phyloP scores from a whole-genome alignment of 768 basidiomycete genomes.

The Inosperma sp. region DNA sequence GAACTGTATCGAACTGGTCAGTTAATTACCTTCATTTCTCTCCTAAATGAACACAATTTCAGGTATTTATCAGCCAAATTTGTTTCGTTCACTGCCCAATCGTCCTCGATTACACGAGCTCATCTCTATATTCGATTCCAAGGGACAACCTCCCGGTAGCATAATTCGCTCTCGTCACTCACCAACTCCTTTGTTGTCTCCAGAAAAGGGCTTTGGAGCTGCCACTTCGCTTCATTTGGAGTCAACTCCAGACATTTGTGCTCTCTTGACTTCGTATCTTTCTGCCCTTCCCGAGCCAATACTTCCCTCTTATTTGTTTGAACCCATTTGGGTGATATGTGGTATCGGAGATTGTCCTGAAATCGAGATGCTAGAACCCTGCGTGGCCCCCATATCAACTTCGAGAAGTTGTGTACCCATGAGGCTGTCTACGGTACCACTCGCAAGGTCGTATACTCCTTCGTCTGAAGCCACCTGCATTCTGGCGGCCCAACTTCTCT shows the following conservation, averaged over 20 bases:
- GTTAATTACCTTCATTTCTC: background rate
- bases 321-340: slow-evolving; percentile 28
- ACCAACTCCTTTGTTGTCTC: background rate
- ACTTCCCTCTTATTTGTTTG: slow-evolving; percentile 30
- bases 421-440: background rate
- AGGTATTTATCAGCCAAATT: slow-evolving; percentile 33
- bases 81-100: slow-evolving; percentile 34
- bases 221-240: slow-evolving; percentile 32
- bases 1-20: slow-evolving; percentile 40
- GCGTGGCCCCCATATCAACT: background rate
- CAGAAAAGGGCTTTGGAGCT: slow-evolving; percentile 22
- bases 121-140: slow-evolving; percentile 35
- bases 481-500: slow-evolving; percentile 30
- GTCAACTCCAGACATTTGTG: slow-evolving; percentile 38
- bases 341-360: slow-evolving; percentile 16
- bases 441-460: slow-evolving; percentile 1
- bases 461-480: slow-evolving; percentile 15
- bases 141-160: slow-evolving; percentile 20
- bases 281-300: slow-evolving; percentile 39
- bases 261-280: slow-evolving; percentile 37
- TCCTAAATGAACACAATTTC: slow-evolving; percentile 3
- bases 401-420: background rate
- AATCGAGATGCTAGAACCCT: background rate
- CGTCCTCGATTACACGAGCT: slow-evolving; percentile 34
- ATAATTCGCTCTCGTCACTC: slow-evolving; percentile 19